phyloP scores from a whole-genome alignment of 106 monocot species.

The Platanthera zijinensis region DNA sequence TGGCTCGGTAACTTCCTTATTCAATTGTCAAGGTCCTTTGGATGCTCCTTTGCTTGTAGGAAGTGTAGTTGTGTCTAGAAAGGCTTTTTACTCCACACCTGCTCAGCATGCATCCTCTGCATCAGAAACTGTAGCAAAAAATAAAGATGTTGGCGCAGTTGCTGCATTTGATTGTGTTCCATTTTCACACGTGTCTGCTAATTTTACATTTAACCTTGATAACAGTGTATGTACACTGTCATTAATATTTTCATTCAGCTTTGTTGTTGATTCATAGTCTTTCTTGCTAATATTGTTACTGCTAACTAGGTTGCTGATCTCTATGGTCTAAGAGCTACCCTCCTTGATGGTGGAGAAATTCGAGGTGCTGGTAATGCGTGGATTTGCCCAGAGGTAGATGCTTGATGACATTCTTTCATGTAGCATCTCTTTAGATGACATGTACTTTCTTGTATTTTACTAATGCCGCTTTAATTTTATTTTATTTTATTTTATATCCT shows the following conservation, averaged over 20 bases:
- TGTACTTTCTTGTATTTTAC: not conserved
- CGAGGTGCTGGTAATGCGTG: constrained; percentile 98
- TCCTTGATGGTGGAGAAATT: constrained; percentile 96
- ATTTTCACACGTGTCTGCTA: constrained; percentile 89
- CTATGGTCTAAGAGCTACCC: constrained; percentile 90
- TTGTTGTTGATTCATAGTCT: not conserved
- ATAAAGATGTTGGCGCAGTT: constrained; percentile 93
- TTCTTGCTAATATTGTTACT: constrained; percentile 12
- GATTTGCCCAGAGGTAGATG: constrained; percentile 91
- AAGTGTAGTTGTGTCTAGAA: constrained; percentile 88
- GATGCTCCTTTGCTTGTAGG: constrained; percentile 96
- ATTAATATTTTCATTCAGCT: not conserved
- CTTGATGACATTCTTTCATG: not conserved
- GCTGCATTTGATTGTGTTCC: constrained; percentile 96
- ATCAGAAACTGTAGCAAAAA: constrained; percentile 72
- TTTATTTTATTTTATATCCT: too few relatives aligned
- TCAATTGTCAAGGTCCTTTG: constrained; percentile 97
- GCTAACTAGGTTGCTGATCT: constrained; percentile 78
- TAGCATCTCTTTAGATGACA: not conserved
- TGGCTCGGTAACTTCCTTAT: constrained; percentile 85
- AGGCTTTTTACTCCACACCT: constrained; percentile 43
- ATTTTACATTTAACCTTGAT: constrained; percentile 96
- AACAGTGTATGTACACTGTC: constrained; percentile 58
- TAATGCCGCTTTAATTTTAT: not conserved
- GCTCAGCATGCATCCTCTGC: constrained; percentile 52